Evolutionary conservation across 257 asterid genomes (phyloP), one percentile per base, ranked within the genome.

Genomic region (Knoxia roxburghii): DNA sequence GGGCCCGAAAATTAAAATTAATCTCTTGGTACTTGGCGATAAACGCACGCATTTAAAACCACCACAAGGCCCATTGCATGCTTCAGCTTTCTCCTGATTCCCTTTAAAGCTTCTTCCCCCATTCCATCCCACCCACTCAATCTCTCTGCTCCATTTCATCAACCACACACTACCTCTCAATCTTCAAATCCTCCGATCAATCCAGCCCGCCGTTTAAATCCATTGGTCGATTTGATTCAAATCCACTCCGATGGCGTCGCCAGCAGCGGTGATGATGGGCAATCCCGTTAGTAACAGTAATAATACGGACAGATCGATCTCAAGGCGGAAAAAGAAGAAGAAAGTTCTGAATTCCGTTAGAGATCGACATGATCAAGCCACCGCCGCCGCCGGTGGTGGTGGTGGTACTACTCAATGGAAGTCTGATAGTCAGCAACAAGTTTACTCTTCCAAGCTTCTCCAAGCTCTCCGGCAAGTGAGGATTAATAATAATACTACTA

Each of bases 381-480:
- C 75, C 40, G 39, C 35, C 8, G 61, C 32, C 24, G 56, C 56
- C 56, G n/a, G 12, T 21, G 60, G 35, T 32, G 6, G 61, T 20
- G 61, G 27, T 12, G 13, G n/a, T 18, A 23, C 52, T 30, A 39
- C 53, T 7, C 68, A 61, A 61, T 91, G 99, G 99, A 85, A 83
- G 58, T 88, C 97, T 24, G 95, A 90, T 26, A 71, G 86, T 26
- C 96, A 85, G 73, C 92, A 86, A 60, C 93, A 86, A 72, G 86
- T 81, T 29, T 94, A 94, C 84, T 88, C 96, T 1, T 86, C 97
- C 0, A 88, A 86, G 72, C 87, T 94, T 27, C 95, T 88, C 64
- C 94, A 77, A 45, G 97, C 96, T 57, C 90, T 93, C 72, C 91
- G 87, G 26, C 90, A 82, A 33, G 84, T 86, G 69, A 81, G 90